A percentile compares a stretch with the other conserved stretches of the same genome.
Evolutionary conservation across 805 yeast species (phyloP).

Genomic region (Saturnispora saitoi): DNA sequence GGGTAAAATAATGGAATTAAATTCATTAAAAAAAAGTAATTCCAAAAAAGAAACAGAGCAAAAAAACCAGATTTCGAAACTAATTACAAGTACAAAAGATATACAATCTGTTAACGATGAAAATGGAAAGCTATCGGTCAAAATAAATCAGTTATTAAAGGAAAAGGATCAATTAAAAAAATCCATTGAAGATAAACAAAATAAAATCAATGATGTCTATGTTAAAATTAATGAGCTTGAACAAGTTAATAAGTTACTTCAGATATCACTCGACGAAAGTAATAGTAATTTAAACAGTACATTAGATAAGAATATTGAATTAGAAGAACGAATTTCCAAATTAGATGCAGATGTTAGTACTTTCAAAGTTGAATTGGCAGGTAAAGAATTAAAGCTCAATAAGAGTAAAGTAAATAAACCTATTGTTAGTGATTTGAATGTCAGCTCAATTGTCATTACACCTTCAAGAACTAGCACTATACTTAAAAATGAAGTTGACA

Average conservation of each 20-base stretch:
- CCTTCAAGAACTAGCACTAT: background rate
- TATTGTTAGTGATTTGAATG: background rate
- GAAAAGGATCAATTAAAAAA: background rate
- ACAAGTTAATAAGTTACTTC: background rate
- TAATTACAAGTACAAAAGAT: background rate
- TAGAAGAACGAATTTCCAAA: background rate
- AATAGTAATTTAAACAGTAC: background rate
- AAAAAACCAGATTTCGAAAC: background rate
- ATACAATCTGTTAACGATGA: background rate
- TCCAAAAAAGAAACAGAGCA: constrained; percentile 18
- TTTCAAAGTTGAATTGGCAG: background rate
- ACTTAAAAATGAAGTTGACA: background rate
- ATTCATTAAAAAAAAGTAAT: constrained; percentile 16
- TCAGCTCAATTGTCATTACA: background rate
- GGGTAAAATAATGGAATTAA: background rate
- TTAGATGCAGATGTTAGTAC: background rate
- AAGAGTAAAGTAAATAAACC: background rate
- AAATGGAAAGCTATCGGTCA: background rate
- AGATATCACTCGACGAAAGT: background rate
- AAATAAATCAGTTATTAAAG: background rate
- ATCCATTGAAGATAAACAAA: background rate
- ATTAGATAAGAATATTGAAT: background rate
- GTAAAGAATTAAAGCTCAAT: background rate
- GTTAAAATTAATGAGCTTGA: constrained; percentile 1
- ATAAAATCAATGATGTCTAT: background rate